These are phyloP conservation scores for Claviceps fusiformis DNA, from an alignment of 2,329 filamentous ascomycete genomes.

Conservation along the genomic window DNA sequence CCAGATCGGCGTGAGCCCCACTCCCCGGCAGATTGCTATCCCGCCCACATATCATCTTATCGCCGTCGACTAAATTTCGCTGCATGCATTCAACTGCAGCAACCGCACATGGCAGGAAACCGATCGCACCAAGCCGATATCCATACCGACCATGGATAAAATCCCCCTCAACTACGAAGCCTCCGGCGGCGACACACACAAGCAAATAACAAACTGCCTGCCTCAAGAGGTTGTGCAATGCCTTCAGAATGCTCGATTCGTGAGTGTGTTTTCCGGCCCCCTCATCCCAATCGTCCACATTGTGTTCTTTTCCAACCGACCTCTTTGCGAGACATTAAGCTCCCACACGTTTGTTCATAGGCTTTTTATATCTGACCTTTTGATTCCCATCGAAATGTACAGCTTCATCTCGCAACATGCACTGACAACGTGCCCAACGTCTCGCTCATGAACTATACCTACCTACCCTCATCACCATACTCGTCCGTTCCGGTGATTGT, in stretches of 20 bases:
- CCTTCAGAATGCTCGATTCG: slow-evolving; percentile 88
- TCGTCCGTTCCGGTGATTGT: slow-evolving; percentile 69
- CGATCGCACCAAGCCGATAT: background rate
- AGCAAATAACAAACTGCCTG: slow-evolving; percentile 53
- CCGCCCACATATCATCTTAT: background rate
- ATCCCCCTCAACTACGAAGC: slow-evolving; percentile 63
- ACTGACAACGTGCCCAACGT: slow-evolving; percentile 74
- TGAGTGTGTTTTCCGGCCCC: slow-evolving; percentile 29
- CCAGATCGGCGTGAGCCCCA: background rate
- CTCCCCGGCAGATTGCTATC: background rate
- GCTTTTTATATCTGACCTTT: background rate
- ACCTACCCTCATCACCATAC: slow-evolving; percentile 67
- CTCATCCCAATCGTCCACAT: background rate
- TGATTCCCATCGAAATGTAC: background rate
- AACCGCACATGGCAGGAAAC: background rate
- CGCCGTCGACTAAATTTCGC: background rate
- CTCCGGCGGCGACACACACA: slow-evolving; percentile 60
- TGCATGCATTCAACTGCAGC: background rate
- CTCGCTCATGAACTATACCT: slow-evolving; percentile 98
- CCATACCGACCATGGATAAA: slow-evolving; percentile 35
- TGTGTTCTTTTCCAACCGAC: no score
- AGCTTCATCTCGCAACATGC: slow-evolving; percentile 94
- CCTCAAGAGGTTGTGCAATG: slow-evolving; percentile 80
- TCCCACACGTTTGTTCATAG: background rate
- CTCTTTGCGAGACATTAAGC: background rate